Evolutionary conservation across 2,329 filamentous ascomycete species (phyloP), one percentile per base, ranked within the genome.

Genomic region (Penicillium carneum): DNA sequence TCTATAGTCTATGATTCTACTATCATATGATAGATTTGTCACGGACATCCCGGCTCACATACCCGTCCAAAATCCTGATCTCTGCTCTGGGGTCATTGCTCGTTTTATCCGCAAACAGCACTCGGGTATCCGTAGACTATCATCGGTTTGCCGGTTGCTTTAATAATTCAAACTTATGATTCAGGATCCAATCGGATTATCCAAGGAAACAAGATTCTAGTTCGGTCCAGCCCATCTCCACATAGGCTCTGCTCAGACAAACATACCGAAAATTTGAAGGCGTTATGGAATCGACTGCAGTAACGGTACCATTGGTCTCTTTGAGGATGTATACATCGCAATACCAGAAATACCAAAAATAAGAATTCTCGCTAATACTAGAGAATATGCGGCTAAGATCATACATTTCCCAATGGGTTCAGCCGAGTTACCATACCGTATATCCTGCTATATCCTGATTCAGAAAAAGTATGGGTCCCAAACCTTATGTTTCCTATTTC

Each of bases 221-320:
- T 26, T n/a, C 16, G 34, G 26, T 20, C 48, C 46, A 57, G 48
- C 36, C 16, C 39, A 47, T 34, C 29, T 23, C n/a, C 12, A 16
- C 14, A 4, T 14, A 18, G 29, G 31, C 42, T 51, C 31, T 23
- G 14, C 23, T 10, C 4, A 45, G 10, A 1, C 23, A 48, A 49
- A 18, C 57, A 61, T 47, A 43, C 52, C 7, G 34, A 54, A 48
- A n/a, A n/a, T 38, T 53, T 55, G 12, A 5, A 36, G 12, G 36
- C 26, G 41, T 47, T 49, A 52, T 38, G n/a, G 29, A 46, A 18
- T 57, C 49, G 36, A 61, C 53, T 41, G 49, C 52, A 33, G 67
- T 69, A 66, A 68, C 63, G 52, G 66, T 69, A 16, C 51, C 64
- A 70, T 64, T 63, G 55, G 56, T 58, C 31, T 33, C 18, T 26